Evolutionary conservation across 148 eudicot species (phyloP), one percentile per base, ranked within the genome.

Genomic region (Camellia lanceoleosa): DNA sequence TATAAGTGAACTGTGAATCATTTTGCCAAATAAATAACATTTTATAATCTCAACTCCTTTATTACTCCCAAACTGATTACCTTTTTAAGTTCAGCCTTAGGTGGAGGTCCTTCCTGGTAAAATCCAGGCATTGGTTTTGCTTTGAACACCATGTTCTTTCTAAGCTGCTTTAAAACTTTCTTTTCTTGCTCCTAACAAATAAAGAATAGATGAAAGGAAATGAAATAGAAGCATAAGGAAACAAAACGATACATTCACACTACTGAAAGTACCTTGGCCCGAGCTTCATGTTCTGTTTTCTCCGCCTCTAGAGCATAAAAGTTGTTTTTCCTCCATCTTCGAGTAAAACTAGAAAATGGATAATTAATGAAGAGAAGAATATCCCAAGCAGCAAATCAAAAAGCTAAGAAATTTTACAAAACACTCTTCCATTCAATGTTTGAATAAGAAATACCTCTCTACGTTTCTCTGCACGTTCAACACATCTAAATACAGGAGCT

Each of bases 111-210:
- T 86, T 91, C 92, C 61, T 86, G 88, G 88, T 94, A 96, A 84
- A 96, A 96, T 73, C 58, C 90, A 70, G 99, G 99, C 70, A 96
- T 92, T 65, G 98, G 99, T 71, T 90, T 90, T 81, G 99, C 99
- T 91, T 78, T 94, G 79, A 79, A 84, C 77, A 77, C 81, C 98
- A 94, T 90, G 85, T 56, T 85, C 88, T 88, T 94, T 84, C 99
- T 84, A 73, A 96, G 92, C 87, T 92, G 91, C 84, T 87, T 94
- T 78, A 96, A 84, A 61, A 94, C 94, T 20, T 89, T 92, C 70
- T 86, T 88, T 86, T 94, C 91, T 80, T 94, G 94, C 86, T 96
- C 99, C 99, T 96, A 82, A 9, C 38, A n/a, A 62, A 68, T 71
- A 19, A 38, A 58, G 30, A 76, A 55, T 52, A 52, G 18, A 73